Conservation (phyloP, 176 grass and related monocot species). For the Stipa capillata region DNA sequence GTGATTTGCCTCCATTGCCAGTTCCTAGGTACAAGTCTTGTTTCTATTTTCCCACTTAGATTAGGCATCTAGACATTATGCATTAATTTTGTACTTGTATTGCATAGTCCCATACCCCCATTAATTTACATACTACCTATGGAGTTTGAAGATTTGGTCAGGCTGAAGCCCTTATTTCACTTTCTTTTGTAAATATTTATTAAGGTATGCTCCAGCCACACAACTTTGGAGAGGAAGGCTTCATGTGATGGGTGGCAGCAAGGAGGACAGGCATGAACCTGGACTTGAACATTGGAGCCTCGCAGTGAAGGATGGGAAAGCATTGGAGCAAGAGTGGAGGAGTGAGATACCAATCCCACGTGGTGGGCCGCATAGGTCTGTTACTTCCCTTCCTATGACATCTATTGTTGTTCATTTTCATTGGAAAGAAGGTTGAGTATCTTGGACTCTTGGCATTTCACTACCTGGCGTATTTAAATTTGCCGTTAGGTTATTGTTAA, state of each 20-base stretch:
- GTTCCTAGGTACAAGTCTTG: conserved; percentile 64
- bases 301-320: conserved; percentile 77
- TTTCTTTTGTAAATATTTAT: conserved; percentile 12
- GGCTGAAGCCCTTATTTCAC: background rate
- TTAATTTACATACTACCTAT: background rate
- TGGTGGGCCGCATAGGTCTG: conserved; percentile 88
- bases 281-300: conserved; percentile 94
- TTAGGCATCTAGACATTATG: background rate
- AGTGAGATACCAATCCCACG: conserved; percentile 80
- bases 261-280: conserved; percentile 91
- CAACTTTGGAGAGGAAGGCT: conserved; percentile 94
- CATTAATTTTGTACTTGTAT: background rate
- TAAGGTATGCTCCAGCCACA: conserved; percentile 94
- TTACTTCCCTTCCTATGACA: conserved; percentile 10
- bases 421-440: background rate
- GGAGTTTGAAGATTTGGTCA: background rate
- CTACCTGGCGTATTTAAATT: background rate
- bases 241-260: conserved; percentile 99
- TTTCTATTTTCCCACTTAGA: background rate
- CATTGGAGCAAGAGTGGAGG: conserved; percentile 83
- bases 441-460: background rate
- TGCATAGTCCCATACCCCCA: background rate
- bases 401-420: background rate
- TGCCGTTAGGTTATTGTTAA: background rate
- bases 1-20: conserved; percentile 70